A percentile compares a stretch with the other conserved stretches of the same genome.
Conservation (phyloP, 1,284 basidiomycete genomes). For the Pseudozyma thailandica region DNA sequence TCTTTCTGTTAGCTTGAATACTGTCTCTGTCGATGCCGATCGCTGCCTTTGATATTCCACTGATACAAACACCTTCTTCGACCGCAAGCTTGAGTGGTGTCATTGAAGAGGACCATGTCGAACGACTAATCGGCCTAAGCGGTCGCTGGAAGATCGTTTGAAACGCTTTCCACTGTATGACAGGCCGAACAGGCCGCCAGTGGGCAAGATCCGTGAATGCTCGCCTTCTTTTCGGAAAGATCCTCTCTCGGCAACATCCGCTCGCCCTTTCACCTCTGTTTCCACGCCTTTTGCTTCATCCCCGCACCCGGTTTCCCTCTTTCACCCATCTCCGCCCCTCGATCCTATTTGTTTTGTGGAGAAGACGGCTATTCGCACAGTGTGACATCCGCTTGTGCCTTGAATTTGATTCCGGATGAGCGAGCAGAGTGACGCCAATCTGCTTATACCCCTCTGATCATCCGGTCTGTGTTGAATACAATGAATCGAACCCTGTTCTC, state of each 20-base stretch:
- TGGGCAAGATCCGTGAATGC: conserved; percentile 23
- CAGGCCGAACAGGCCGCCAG: not conserved
- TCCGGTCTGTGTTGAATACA: not conserved
- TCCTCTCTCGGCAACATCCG: conserved; percentile 16
- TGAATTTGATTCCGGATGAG: too few species aligned
- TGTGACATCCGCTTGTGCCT: not conserved
- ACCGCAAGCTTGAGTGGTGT: not conserved
- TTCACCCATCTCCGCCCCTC: not conserved
- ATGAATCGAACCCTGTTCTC: not conserved
- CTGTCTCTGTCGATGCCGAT: conserved; percentile 20
- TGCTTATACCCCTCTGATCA: not conserved
- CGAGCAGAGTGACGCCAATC: conserved; percentile 20
- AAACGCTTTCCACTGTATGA: too few species aligned
- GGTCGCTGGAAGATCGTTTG: not conserved
- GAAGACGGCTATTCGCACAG: conserved; percentile 4
- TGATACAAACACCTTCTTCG: not conserved
- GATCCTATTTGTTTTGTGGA: conserved; percentile 11
- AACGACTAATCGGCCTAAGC: conserved; percentile 5
- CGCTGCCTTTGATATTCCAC: not conserved
- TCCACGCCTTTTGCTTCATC: not conserved
- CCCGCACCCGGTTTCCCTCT: not conserved
- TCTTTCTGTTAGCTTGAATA: too few species aligned
- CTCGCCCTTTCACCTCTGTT: not conserved
- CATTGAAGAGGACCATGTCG: not conserved
- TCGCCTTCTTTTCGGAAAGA: conserved; percentile 21